Base-by-base conservation (phyloP, 139 green algal species). In the Marvania coccoides region DNA sequence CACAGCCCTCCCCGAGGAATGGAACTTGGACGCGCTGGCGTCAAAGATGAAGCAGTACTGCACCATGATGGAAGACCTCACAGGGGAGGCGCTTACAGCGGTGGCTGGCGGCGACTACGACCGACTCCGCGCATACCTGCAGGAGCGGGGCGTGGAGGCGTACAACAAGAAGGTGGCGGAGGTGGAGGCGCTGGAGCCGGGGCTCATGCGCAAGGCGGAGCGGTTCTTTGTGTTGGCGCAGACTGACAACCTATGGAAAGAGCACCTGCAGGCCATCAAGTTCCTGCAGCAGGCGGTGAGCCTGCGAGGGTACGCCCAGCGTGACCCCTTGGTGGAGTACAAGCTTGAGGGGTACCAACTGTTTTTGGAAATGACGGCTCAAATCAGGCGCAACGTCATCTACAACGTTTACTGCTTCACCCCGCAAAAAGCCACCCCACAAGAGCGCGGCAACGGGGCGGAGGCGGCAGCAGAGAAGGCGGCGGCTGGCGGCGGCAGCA, bases 241-340 rank as follows among this genome's bases (percentile, higher is more conserved):
- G 75, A 98, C 85, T 5, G 94, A 98, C 84, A 90, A 87, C 76
- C 77, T 96, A 38, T 99, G 94, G 94, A 97, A 98, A 84, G 88
- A 98, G 75, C 92, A 98, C 71, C 77, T 98, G 51, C 86, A 92
- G 74, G 87, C 90, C 33, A 96, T 99, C 73, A 96, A 96, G 78
- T 98, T 98, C 76, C 60, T 98, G 66, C 94, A 98, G 79, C 88
- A 96, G 80, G 93, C 91, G 3, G 90, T 98, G 54, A 87, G 88
- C 28, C 80, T 98, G 65, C 81, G 90, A 7, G 91, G 91, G 14
- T 94, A 92, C 47, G 87, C 83, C 10, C 85, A 94, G 72, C 81
- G 79, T 46, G 95, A 99, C 77, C 95, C 95, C 1, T 83, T 99
- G 29, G 95, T 87, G 5, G 95, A 99, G 86, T 99, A 97, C 85